A percentile compares a stretch with the other conserved stretches of the same genome.
phyloP scores from a whole-genome alignment of 2,329 filamentous ascomycete species.

The Triangularia verruculosa region DNA sequence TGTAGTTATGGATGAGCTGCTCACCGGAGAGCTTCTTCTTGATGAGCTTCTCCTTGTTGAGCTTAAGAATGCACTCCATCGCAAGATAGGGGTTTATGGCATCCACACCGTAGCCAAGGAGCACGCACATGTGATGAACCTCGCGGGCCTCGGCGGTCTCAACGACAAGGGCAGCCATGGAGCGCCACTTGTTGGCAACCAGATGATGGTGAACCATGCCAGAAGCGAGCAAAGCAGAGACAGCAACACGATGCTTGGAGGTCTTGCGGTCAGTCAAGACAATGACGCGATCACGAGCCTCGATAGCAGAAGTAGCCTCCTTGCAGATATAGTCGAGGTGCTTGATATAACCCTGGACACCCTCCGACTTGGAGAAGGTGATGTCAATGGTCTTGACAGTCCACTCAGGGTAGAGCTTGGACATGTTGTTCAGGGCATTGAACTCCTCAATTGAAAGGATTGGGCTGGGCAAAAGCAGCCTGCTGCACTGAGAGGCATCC shows the following conservation, averaged over 20 bases:
- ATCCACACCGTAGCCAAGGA: conserved; percentile 92
- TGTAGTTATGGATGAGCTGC: conserved; percentile 89
- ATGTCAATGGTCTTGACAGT: conserved; percentile 87
- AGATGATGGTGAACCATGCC: conserved; percentile 95
- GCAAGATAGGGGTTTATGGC: conserved; percentile 92
- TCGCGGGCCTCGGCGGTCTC: conserved; percentile 96
- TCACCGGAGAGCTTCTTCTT: conserved; percentile 83
- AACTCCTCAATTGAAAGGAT: conserved; percentile 88
- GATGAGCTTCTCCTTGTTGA: conserved; percentile 89
- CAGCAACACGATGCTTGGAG: conserved; percentile 74
- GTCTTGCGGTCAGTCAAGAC: conserved; percentile 87
- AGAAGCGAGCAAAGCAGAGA: conserved; percentile 83
- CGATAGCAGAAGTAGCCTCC: conserved; percentile 77
- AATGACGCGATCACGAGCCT: conserved; percentile 79
- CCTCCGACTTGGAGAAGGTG: conserved; percentile 85
- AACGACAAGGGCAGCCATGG: conserved; percentile 78
- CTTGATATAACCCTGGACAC: conserved; percentile 77
- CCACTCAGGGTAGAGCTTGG: conserved; percentile 71
- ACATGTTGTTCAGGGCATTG: conserved; percentile 79
- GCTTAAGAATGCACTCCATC: conserved; percentile 95
- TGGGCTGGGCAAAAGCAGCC: conserved; percentile 82
- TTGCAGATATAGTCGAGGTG: conserved; percentile 87
- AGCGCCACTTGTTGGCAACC: conserved; percentile 93
- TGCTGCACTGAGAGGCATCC: conserved; percentile 82
- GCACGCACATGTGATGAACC: conserved; percentile 98